Conservation (phyloP, 139 green algal genomes). For the Prasinococcaceae sp. region DNA sequence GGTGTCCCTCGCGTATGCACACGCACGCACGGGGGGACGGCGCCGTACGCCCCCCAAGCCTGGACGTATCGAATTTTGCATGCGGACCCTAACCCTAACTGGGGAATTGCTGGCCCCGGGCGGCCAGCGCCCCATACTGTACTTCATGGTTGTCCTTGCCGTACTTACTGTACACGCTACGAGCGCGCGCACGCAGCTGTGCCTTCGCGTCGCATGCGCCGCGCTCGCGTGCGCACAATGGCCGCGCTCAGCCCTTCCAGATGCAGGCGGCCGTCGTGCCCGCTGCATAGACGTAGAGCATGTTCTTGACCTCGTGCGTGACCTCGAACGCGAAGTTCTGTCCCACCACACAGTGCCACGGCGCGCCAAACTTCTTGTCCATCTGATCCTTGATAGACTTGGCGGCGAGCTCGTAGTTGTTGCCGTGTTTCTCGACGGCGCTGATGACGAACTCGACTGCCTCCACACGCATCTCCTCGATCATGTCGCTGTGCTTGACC, state of each 20-base stretch:
- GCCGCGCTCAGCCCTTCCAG: conserved; percentile 61
- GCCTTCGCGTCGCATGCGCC: too few relatives aligned
- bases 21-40: too few relatives aligned
- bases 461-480: conserved; percentile 49
- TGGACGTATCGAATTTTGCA: too few relatives aligned
- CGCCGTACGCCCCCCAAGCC: too few relatives aligned
- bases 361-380: conserved; percentile 81
- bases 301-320: conserved; percentile 71
- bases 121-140: too few relatives aligned
- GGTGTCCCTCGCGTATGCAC: too few relatives aligned
- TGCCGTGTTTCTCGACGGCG: conserved; percentile 6
- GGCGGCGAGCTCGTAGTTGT: conserved; percentile 4
- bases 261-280: conserved; percentile 62
- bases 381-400: conserved; percentile 69
- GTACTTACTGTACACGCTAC: too few relatives aligned
- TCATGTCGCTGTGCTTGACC: conserved; percentile 64
- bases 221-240: too few relatives aligned
- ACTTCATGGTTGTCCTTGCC: too few relatives aligned
- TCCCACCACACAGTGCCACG: conserved; percentile 76
- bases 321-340: conserved; percentile 69
- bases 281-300: conserved; percentile 68
- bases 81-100: too few relatives aligned
- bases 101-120: too few relatives aligned
- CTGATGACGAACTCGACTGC: conserved; percentile 15
- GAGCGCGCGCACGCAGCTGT: too few relatives aligned